phyloP scores from a whole-genome alignment of 179 eudicot genomes.

The Heliamphora pulchella region DNA sequence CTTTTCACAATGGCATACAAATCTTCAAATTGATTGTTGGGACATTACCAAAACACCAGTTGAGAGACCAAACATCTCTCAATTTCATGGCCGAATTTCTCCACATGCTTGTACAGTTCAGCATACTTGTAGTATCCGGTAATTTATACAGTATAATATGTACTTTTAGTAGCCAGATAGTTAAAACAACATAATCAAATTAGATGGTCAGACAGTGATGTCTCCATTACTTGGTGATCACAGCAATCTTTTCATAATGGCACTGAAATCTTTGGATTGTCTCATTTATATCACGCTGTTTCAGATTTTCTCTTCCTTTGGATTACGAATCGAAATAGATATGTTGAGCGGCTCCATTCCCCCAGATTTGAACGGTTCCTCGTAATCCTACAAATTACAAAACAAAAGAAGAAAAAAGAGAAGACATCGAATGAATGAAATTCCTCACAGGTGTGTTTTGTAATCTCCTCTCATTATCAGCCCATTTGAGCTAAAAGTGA shows the following conservation, averaged over 20 bases:
- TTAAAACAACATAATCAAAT: not conserved
- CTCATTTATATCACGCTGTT: not conserved
- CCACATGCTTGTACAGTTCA: too few relatives aligned
- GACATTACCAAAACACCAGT: too few relatives aligned
- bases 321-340: not conserved
- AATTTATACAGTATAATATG: too few relatives aligned
- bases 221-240: not conserved
- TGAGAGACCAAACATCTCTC: too few relatives aligned
- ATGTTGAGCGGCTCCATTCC: not conserved
- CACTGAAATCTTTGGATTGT: not conserved
- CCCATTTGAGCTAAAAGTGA: too few relatives aligned
- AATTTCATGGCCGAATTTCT: too few relatives aligned
- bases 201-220: not conserved
- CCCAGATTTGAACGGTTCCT: not conserved
- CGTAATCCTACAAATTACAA: not conserved
- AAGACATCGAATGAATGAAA: not conserved
- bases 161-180: too few relatives aligned
- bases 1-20: too few relatives aligned
- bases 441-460: too few relatives aligned
- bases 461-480: too few relatives aligned
- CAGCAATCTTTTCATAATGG: not conserved
- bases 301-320: not conserved
- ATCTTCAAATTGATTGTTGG: too few relatives aligned
- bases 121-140: too few relatives aligned
- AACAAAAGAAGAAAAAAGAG: not conserved